A percentile compares a stretch with the other conserved stretches of the same genome.
Evolutionary conservation across 768 basidiomycete species (phyloP).

Genomic region (Mycena galericulata): DNA sequence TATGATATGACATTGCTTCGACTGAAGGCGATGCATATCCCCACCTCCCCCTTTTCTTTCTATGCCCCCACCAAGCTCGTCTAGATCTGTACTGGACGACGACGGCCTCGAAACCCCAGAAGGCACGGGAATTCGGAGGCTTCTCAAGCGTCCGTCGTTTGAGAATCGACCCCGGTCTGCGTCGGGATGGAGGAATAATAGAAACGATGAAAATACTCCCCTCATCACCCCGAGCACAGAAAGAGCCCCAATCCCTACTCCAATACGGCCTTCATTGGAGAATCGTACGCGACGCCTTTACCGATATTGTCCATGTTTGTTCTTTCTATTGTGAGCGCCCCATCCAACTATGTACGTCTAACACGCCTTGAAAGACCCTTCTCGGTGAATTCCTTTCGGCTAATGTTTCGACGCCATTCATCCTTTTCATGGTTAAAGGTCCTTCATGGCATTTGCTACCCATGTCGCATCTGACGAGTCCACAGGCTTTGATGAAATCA

Average conservation of each 20-base stretch:
- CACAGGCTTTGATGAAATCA: constrained; percentile 74
- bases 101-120: constrained; percentile 39
- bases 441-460: constrained; percentile 26
- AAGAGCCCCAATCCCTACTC: constrained; percentile 79
- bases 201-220: constrained; percentile 37
- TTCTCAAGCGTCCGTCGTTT: constrained; percentile 60
- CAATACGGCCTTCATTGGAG: constrained; percentile 70
- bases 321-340: constrained; percentile 78
- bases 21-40: constrained; percentile 6
- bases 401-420: constrained; percentile 91
- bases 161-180: constrained; percentile 55
- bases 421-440: constrained; percentile 96
- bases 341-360: neutral
- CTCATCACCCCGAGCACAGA: constrained; percentile 53
- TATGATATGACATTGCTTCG: constrained; percentile 22
- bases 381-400: constrained; percentile 95
- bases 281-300: constrained; percentile 82
- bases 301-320: constrained; percentile 92
- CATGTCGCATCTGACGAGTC: constrained; percentile 16
- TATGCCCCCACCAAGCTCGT: constrained; percentile 57
- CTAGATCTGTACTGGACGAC: constrained; percentile 57
- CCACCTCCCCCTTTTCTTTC: constrained; percentile 21
- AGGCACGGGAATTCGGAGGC: constrained; percentile 44
- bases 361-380: constrained; percentile 75
- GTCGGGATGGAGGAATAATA: constrained; percentile 45